Base-by-base conservation (phyloP, 805 yeast species). In the Yarrowia sp. region DNA sequence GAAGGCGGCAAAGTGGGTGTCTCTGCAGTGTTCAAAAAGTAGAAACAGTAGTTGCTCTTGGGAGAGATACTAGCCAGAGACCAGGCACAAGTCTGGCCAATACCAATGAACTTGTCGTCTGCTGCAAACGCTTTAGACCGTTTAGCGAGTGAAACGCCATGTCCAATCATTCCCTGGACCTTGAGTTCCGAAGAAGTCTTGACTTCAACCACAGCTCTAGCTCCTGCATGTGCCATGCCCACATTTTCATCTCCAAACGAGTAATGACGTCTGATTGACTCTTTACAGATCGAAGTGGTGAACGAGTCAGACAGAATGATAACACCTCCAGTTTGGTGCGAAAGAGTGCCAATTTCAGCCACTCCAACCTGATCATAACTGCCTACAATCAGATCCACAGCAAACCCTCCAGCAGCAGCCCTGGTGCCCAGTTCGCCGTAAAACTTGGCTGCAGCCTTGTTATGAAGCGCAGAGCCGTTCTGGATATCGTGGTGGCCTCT, bases 401-500 rank as follows among this genome's bases (percentile, higher is more conserved):
- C 84, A 71, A 89, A 93, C 14, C 90, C 89, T 66, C 84, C 83
- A n/a, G 78, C 78, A 63, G 91, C 83, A 42, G 90, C 90, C 70
- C 86, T 85, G 33, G 84, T 81, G 22, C 95, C 89, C 50, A 92
- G 74, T 38, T 81, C 78, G 68, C 88, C 92, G 76, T 92, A 92
- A 72, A 84, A 92, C 74, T 89, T 86, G 69, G 81, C 83, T 4
- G 97, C 95, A 73, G 89, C 89, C 73, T 90, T 90, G 78, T 86
- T 89, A 74, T 92, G 96, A 72, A 87, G 87, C 55, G 96, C 96
- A 47, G 83, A 77, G 71, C 92, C 97, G 69, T 92, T 87, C 75
- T 95, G 98, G 69, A 95, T 90, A 75, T 95, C 99, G 72, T 89
- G 90, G 77, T 95, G 99, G 8, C 98, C 93, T 80, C 99, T 86